Evolutionary conservation across 192 early-diverging fungal species (phyloP).

Genomic region (Kappamyces sp.): DNA sequence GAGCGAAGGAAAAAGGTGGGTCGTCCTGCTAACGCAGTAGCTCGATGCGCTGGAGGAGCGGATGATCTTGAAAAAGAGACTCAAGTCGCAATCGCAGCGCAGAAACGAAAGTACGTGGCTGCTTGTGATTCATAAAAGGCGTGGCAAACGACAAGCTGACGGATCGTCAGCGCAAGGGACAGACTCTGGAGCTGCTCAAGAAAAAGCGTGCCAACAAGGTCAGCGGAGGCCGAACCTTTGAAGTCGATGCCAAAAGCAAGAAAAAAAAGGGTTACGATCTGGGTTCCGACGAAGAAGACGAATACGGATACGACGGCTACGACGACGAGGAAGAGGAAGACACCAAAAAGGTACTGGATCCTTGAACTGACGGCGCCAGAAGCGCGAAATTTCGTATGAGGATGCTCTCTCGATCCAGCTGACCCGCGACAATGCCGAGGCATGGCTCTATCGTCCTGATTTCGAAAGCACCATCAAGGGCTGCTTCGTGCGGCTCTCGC

Average conservation of each 20-base stretch:
- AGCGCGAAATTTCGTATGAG: slow-evolving; percentile 35
- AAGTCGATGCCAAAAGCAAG: not conserved
- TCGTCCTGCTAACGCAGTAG: not conserved
- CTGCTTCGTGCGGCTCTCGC: slow-evolving; percentile 15
- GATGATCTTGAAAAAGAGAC: slow-evolving; percentile 14
- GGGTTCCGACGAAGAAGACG: slow-evolving; percentile 11
- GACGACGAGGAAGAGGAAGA: slow-evolving; percentile 2
- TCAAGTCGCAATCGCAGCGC: not conserved
- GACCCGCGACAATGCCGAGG: slow-evolving; percentile 58
- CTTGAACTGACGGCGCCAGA: not conserved
- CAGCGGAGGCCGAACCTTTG: not conserved
- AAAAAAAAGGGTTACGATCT: not conserved
- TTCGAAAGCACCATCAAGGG: slow-evolving; percentile 59
- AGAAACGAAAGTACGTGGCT: too few species aligned
- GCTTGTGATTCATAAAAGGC: not conserved
- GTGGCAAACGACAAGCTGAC: slow-evolving; percentile 3
- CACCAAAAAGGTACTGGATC: not conserved
- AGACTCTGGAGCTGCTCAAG: slow-evolving; percentile 12
- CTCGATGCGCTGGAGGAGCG: slow-evolving; percentile 16
- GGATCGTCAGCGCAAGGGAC: slow-evolving; percentile 4
- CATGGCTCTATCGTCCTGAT: slow-evolving; percentile 67
- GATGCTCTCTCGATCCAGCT: slow-evolving; percentile 58
- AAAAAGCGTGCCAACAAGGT: slow-evolving; percentile 1
- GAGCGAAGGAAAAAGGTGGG: slow-evolving; percentile 19
- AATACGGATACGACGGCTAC: slow-evolving; percentile 13